Evolutionary conservation across 208 protist species (phyloP).

Genomic region (Acanthamoeba healyi): DNA sequence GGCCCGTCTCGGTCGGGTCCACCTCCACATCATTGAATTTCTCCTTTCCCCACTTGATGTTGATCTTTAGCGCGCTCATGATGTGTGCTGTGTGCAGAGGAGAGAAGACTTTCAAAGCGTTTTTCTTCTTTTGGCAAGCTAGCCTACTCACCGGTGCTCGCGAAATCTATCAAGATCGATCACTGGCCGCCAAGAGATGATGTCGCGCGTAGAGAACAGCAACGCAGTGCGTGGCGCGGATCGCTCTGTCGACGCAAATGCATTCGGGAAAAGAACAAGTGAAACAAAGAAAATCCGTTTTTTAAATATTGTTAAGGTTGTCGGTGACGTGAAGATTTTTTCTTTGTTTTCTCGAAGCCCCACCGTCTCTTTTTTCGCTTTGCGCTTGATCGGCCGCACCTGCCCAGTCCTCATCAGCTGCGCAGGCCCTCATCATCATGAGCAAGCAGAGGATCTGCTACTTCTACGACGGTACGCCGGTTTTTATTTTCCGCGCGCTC

Average conservation of each 20-base stretch:
- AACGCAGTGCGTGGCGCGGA: too few species aligned
- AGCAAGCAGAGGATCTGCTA: conserved; percentile 83
- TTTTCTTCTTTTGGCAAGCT: neutral
- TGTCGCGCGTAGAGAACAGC: too few species aligned
- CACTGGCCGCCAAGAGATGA: too few species aligned
- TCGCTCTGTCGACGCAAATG: too few species aligned
- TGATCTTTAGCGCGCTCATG: conserved; percentile 75
- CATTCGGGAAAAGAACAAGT: too few species aligned
- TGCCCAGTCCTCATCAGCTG: neutral
- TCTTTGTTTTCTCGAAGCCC: too few species aligned
- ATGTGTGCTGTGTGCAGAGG: neutral
- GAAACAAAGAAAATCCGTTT: too few species aligned
- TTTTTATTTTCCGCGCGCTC: too few species aligned
- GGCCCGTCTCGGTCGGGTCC: conserved; percentile 75
- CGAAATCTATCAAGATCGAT: too few species aligned
- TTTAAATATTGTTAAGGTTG: too few species aligned
- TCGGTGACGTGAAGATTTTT: too few species aligned
- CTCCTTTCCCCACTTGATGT: conserved; percentile 90
- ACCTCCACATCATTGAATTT: conserved; percentile 86
- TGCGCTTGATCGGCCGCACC: neutral
- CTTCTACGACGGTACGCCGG: conserved; percentile 84
- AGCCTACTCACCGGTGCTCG: neutral
- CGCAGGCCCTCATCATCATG: neutral
- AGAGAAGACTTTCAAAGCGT: neutral
- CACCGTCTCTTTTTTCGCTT: too few species aligned